Percentiles rank a stretch among this genome's conserved stretches.
phyloP scores from a whole-genome alignment of 2,329 filamentous ascomycete genomes.

The Pseudocercospora pini-densiflorae region DNA sequence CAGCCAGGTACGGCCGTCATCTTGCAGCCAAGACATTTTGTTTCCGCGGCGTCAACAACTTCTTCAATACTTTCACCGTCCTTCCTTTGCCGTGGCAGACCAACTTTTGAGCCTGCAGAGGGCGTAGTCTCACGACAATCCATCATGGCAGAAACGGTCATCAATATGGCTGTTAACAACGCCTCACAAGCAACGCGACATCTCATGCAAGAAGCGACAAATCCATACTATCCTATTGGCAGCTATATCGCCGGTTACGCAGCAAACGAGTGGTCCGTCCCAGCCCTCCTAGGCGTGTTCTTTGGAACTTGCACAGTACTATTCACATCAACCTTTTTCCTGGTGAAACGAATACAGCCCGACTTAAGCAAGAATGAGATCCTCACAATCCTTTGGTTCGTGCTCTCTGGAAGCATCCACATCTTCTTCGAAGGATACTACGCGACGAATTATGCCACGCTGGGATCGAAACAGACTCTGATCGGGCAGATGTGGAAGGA shows the following conservation, averaged over 20 bases:
- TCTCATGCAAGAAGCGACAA: conserved; percentile 2
- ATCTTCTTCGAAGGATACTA: conserved; percentile 87
- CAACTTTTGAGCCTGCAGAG: background rate
- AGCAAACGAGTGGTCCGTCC: conserved; percentile 66
- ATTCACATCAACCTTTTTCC: conserved; percentile 60
- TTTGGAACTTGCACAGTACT: conserved; percentile 60
- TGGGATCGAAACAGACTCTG: conserved; percentile 71
- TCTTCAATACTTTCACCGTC: background rate
- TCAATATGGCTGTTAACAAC: conserved; percentile 13
- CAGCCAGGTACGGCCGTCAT: background rate
- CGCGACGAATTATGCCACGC: conserved; percentile 66
- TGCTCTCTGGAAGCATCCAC: conserved; percentile 74
- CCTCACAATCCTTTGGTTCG: conserved; percentile 73
- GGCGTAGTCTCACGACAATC: background rate
- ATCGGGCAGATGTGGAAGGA: conserved; percentile 90
- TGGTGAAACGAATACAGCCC: conserved; percentile 60
- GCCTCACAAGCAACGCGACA: conserved; percentile 36
- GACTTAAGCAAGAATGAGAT: conserved; percentile 60
- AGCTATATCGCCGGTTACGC: conserved; percentile 66
- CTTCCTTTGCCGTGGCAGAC: background rate
- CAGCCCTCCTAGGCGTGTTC: conserved; percentile 65
- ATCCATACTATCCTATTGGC: conserved; percentile 74
- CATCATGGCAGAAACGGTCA: conserved; percentile 13
- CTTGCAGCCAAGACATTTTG: conserved; percentile 1
- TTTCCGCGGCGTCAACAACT: background rate